Evolutionary conservation across 1,284 basidiomycete species (phyloP).

Genomic region (Hortiboletus rubellus): DNA sequence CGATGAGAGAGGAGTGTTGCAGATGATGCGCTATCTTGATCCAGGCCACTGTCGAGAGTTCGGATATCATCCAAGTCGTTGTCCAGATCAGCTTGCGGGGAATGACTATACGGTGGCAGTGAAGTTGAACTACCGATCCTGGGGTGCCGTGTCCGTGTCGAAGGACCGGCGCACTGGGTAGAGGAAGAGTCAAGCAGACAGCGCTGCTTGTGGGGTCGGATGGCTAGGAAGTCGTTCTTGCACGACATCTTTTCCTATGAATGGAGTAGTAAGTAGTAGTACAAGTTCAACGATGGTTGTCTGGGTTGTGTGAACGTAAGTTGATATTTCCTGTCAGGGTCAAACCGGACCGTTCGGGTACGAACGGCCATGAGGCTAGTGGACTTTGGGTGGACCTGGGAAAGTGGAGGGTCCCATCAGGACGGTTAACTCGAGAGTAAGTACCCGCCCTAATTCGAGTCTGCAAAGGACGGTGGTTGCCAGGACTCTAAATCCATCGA

Average conservation of each 20-base stretch:
- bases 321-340: constrained; percentile 19
- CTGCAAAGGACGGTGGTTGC: background rate
- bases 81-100: constrained; percentile 1
- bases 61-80: constrained; percentile 9
- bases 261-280: constrained; percentile 16
- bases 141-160: constrained; percentile 5
- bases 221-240: constrained; percentile 14
- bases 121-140: constrained; percentile 20
- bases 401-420: constrained; percentile 4
- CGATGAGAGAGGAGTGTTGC: constrained; percentile 23
- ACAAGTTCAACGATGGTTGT: constrained; percentile 24
- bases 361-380: constrained; percentile 15
- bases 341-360: constrained; percentile 25
- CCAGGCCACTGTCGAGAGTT: constrained; percentile 19
- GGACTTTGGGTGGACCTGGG: constrained; percentile 9
- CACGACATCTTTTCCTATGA: constrained; percentile 20
- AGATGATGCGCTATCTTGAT: constrained; percentile 24
- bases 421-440: background rate
- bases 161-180: constrained; percentile 7
- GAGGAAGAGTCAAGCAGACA: background rate
- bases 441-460: background rate
- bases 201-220: constrained; percentile 5
- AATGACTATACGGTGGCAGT: constrained; percentile 1
- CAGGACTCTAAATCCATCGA: background rate
- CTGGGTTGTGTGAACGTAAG: constrained; percentile 28